phyloP scores from a whole-genome alignment of 805 yeast species.

The Ogataea salicorniae region DNA sequence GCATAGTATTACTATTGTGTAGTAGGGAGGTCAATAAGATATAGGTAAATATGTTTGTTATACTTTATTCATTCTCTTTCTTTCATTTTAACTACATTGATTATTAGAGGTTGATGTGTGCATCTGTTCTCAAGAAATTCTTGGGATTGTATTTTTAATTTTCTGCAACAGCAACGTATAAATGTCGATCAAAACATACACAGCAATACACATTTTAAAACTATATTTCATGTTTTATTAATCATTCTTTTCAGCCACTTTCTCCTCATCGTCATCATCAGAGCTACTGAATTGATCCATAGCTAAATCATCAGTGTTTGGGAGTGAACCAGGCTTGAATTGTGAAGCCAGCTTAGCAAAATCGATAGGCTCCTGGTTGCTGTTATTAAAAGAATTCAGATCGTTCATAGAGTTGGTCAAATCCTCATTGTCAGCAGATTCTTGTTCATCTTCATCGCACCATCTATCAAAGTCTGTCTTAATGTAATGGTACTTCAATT shows the following conservation, averaged over 20 bases:
- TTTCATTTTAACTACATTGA: no score
- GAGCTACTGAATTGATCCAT: constrained; percentile 26
- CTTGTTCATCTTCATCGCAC: constrained; percentile 99
- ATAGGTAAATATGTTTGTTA: no score
- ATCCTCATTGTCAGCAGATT: constrained; percentile 49
- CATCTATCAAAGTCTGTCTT: constrained; percentile 96
- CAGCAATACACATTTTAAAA: no score
- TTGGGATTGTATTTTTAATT: no score
- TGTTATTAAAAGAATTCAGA: constrained; percentile 17
- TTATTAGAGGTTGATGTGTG: no score
- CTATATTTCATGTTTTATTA: not conserved
- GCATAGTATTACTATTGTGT: constrained; percentile 9
- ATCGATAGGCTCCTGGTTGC: constrained; percentile 18
- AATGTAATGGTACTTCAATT: constrained; percentile 70
- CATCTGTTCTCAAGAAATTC: no score
- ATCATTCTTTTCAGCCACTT: constrained; percentile 5
- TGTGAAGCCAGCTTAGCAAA: constrained; percentile 25
- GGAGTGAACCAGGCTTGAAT: constrained; percentile 47
- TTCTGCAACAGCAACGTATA: no score
- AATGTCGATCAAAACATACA: no score
- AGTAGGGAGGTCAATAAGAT: not conserved
- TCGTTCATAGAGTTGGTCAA: constrained; percentile 19
- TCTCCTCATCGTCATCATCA: constrained; percentile 24
- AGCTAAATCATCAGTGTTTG: constrained; percentile 31
- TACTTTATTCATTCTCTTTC: no score